Evolutionary conservation across 441 rosid genomes (phyloP), one percentile per base, ranked within the genome.

Genomic region (Macaranga tanarius): DNA sequence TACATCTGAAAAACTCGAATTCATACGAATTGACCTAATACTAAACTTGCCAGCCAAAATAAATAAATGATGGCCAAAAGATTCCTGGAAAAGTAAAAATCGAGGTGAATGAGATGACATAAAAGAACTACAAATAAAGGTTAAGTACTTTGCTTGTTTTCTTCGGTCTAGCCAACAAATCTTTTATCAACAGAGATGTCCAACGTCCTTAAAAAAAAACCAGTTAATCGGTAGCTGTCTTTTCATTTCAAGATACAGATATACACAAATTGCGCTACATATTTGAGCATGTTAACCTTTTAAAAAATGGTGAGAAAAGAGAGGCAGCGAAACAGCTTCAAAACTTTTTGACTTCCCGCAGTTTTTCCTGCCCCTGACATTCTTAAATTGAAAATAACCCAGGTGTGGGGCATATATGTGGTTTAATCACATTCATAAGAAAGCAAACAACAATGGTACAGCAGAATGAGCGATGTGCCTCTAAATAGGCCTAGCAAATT

Each of bases 401-500:
- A 16, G 34, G 47, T 20, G 0, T 34, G 55, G 50, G 55, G 52
- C 57, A 25, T 17, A 67, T 34, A n/a, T 19, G 5, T 40, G 20
- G 34, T 31, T 20, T 34, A 51, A 50, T 31, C 31, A 22, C 38
- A 71, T 62, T 34, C 44, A 51, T 13, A 26, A 26, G 40, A 54
- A 44, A 47, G 42, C 26, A 16, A 56, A 16, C 4, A n/a, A 28
- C 57, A 45, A 3, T 44, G 60, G 7, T 44, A 17, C 9, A 15
- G 51, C 44, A 34, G 44, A 60, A 34, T 26, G 52, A 65, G 47
- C 23, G 65, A 73, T 54, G 23, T 56, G 47, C 23, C 11, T 55
- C 44, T 31, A 67, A 20, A 4, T 22, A 34, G 67, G 45, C 34
- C 48, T 58, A 47, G 47, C 59, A n/a, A 16, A 45, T 57, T n/a